Conservation (phyloP, 176 grass and related monocot species). For the Poa pratensis region DNA sequence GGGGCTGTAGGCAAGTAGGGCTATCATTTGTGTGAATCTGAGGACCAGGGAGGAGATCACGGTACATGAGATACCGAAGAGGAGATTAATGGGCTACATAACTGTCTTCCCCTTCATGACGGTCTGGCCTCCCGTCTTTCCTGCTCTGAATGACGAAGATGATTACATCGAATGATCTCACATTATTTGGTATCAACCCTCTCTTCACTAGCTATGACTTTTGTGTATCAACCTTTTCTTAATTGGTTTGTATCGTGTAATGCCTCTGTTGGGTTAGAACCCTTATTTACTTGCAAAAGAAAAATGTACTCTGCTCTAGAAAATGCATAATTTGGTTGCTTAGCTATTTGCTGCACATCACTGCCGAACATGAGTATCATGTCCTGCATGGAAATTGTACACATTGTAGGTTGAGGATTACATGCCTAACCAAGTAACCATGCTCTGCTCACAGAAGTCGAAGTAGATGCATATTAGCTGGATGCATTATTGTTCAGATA, state of each 20-base stretch:
- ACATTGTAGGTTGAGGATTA: neutral
- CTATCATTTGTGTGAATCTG: neutral
- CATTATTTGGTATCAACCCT: neutral
- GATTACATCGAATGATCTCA: neutral
- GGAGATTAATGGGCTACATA: neutral
- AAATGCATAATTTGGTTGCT: too few species aligned
- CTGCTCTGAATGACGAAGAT: neutral
- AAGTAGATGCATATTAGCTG: neutral
- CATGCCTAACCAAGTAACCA: neutral
- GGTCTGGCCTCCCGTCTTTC: neutral
- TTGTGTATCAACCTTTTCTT: neutral
- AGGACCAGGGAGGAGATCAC: neutral
- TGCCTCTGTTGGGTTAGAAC: neutral
- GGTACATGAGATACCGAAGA: neutral
- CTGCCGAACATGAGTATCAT: too few species aligned
- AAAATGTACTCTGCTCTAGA: neutral
- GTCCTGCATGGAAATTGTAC: too few species aligned
- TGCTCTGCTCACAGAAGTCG: neutral
- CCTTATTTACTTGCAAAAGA: neutral
- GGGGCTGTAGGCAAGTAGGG: neutral
- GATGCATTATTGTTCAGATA: neutral
- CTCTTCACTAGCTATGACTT: neutral
- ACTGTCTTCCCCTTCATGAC: neutral
- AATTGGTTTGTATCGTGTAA: neutral
- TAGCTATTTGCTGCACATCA: too few species aligned